Percentiles rank a stretch among this genome's conserved stretches.
phyloP scores from a whole-genome alignment of 2,329 filamentous ascomycete genomes.

The Dactylonectria estremocensis region DNA sequence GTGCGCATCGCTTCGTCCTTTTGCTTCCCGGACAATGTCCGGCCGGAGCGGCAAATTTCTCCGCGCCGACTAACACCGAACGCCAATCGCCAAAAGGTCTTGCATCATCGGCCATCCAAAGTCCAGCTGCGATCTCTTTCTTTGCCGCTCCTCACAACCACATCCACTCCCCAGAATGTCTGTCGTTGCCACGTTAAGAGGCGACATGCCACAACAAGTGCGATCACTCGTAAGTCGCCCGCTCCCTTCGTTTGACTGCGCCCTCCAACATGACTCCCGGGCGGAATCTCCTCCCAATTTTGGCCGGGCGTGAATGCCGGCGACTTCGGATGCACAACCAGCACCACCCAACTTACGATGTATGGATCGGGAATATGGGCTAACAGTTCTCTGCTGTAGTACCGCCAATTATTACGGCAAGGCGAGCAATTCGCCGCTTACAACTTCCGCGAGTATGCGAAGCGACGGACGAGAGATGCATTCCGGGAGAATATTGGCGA shows the following conservation, averaged over 20 bases:
- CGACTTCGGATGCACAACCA: constrained; percentile 4
- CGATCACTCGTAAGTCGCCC: constrained; percentile 68
- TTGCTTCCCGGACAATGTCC: constrained; percentile 26
- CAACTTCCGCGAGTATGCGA: constrained; percentile 98
- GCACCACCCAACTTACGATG: constrained; percentile 5
- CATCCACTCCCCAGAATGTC: constrained; percentile 57
- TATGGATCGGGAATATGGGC: constrained; percentile 13
- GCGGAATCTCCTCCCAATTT: constrained; percentile 21
- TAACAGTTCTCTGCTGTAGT: constrained; percentile 68
- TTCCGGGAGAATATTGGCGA: constrained; percentile 86
- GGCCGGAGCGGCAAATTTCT: constrained; percentile 53
- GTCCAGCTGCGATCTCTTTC: constrained; percentile 41
- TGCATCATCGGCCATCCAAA: constrained; percentile 48
- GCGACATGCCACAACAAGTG: constrained; percentile 71
- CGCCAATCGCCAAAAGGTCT: constrained; percentile 42
- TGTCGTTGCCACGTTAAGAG: constrained; percentile 59
- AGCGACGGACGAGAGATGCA: constrained; percentile 89
- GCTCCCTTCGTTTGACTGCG: neutral
- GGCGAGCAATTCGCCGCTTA: constrained; percentile 91
- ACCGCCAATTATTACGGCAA: constrained; percentile 91
- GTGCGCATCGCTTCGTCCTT: neutral
- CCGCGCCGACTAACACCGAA: constrained; percentile 55
- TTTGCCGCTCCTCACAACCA: constrained; percentile 32
- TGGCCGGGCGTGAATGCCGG: constrained; percentile 27
- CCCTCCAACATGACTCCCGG: constrained; percentile 9